These are phyloP conservation scores for Tolypocladium ophioglossoides DNA, from an alignment of 2,329 filamentous ascomycete genomes.

Conservation along the genomic window DNA sequence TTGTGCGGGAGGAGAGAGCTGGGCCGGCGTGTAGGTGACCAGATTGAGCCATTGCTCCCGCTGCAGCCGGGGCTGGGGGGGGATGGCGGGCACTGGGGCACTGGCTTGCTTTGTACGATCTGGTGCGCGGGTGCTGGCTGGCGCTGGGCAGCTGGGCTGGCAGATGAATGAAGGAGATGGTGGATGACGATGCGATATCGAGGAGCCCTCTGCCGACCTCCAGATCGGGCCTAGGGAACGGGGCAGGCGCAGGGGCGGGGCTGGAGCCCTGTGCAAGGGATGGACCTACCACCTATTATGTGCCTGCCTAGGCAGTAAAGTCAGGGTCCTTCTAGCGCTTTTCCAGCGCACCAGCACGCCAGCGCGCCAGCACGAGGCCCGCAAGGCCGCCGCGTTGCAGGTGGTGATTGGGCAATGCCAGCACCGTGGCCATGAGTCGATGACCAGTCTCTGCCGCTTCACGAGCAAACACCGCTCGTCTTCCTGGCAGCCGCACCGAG, in stretches of 20 bases:
- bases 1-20: neutral
- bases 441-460: neutral
- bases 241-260: neutral
- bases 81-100: too few relatives aligned
- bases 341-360: neutral
- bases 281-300: too few relatives aligned
- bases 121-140: neutral
- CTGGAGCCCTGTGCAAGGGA: too few relatives aligned
- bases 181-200: conserved; percentile 10
- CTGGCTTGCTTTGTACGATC: neutral
- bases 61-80: neutral
- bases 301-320: too few relatives aligned
- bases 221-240: conserved; percentile 13
- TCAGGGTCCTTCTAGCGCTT: neutral
- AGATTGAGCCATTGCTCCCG: neutral
- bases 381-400: too few relatives aligned
- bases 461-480: too few relatives aligned
- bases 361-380: too few relatives aligned
- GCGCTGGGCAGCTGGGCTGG: neutral
- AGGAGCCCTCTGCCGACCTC: conserved; percentile 9
- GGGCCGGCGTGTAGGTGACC: neutral
- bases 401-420: neutral
- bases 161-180: neutral
- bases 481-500: too few relatives aligned
- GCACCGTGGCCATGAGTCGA: neutral